Conservation (phyloP, 2,329 filamentous ascomycete species). For the Penicillium fuscoglaucum region DNA sequence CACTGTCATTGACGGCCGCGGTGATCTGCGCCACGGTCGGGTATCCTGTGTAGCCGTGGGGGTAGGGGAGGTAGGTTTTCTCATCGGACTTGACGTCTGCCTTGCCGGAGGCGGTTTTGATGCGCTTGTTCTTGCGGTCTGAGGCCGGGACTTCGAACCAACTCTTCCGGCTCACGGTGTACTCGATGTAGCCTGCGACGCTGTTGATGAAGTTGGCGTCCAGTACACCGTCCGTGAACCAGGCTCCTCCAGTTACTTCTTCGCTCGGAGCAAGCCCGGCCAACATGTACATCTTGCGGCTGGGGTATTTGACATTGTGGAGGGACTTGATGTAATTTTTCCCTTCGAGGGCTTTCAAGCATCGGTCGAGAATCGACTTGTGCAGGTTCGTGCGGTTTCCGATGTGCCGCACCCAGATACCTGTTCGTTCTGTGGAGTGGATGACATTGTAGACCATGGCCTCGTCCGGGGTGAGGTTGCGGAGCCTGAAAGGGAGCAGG, state of each 20-base stretch:
- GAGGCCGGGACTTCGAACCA: conserved; percentile 58
- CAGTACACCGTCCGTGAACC: conserved; percentile 88
- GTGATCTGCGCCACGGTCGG: conserved; percentile 80
- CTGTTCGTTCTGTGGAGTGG: conserved; percentile 78
- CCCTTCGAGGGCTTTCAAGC: conserved; percentile 77
- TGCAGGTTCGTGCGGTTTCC: conserved; percentile 79
- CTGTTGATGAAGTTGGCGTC: conserved; percentile 85
- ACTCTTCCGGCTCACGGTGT: conserved; percentile 69
- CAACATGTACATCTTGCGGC: conserved; percentile 95
- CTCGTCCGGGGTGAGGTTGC: conserved; percentile 64
- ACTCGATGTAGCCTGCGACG: conserved; percentile 70
- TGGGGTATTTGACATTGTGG: conserved; percentile 86
- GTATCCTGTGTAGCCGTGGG: conserved; percentile 71
- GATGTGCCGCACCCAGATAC: conserved; percentile 88
- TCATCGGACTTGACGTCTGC: conserved; percentile 34
- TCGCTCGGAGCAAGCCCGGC: conserved; percentile 80
- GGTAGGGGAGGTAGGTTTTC: conserved; percentile 52
- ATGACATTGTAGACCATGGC: conserved; percentile 85
- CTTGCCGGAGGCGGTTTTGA: conserved; percentile 39
- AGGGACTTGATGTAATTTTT: conserved; percentile 84
- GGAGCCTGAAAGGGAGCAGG: conserved; percentile 31
- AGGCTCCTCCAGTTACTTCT: conserved; percentile 87
- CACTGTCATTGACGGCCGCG: conserved; percentile 65
- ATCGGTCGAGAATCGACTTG: conserved; percentile 76
- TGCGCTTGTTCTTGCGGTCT: conserved; percentile 45